phyloP scores from a whole-genome alignment of 164 flowering plant species.

The Dillenia suffruticosa region DNA sequence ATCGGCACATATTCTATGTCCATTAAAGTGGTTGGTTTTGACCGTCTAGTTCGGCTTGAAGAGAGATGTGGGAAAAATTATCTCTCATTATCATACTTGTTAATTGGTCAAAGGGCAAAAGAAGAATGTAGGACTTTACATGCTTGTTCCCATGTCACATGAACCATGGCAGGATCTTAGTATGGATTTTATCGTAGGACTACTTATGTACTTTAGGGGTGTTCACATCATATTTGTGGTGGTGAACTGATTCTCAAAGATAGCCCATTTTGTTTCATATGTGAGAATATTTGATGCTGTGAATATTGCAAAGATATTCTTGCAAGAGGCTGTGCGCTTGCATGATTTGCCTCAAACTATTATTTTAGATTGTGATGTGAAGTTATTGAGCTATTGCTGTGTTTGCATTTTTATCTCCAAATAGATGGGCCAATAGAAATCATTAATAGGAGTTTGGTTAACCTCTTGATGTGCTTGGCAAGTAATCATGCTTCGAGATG shows the following conservation, averaged over 20 bases:
- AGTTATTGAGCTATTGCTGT: background rate
- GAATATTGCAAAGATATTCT: background rate
- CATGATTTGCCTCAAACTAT: conserved; percentile 1
- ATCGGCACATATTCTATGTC: too few relatives aligned
- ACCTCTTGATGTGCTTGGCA: background rate
- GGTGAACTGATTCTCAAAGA: conserved; percentile 1
- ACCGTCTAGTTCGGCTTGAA: background rate
- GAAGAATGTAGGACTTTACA: background rate
- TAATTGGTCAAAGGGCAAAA: background rate
- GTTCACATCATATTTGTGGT: background rate
- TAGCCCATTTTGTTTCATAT: background rate
- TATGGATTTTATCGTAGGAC: background rate
- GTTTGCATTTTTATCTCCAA: background rate
- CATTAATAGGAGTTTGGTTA: background rate
- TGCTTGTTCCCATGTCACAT: background rate
- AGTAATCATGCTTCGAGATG: background rate
- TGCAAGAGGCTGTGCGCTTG: background rate
- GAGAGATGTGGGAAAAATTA: background rate
- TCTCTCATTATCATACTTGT: background rate
- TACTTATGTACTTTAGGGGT: background rate
- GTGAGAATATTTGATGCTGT: background rate
- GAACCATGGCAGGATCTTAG: background rate
- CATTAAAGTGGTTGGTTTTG: too few relatives aligned
- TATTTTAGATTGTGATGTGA: background rate
- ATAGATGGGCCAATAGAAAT: background rate